Conservation (phyloP, 345 rosid species). For the Eucalyptus cloeziana region DNA sequence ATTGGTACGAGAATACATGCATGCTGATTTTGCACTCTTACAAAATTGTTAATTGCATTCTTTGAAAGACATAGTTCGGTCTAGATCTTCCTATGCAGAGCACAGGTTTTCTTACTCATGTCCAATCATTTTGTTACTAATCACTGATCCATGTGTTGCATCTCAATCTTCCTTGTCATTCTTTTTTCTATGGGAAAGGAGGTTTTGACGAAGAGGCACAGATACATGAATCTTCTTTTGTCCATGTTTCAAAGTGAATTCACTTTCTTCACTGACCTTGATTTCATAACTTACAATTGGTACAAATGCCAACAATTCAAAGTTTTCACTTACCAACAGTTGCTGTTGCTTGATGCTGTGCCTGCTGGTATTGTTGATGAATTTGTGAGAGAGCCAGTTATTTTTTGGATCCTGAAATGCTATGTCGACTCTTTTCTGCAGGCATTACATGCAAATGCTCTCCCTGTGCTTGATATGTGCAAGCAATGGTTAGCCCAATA, state of each 20-base stretch:
- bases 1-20: neutral
- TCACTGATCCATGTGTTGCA: neutral
- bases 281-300: neutral
- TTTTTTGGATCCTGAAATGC: neutral
- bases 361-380: neutral
- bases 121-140: neutral
- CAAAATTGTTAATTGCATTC: neutral
- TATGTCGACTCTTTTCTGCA: constrained; percentile 6
- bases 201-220: neutral
- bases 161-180: neutral
- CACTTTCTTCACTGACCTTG: neutral
- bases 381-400: neutral
- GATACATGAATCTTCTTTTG: neutral
- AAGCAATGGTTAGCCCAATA: constrained; percentile 85
- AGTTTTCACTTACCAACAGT: neutral
- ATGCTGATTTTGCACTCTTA: neutral
- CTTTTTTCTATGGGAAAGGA: neutral
- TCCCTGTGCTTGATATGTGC: constrained; percentile 92
- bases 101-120: neutral
- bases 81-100: neutral
- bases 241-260: neutral
- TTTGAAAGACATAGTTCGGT: neutral
- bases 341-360: neutral
- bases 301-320: neutral
- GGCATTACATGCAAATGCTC: constrained; percentile 92